These are phyloP conservation scores for Yamadazyma membranifaciens DNA, from an alignment of 1,139 yeast species.

Conservation along the genomic window DNA sequence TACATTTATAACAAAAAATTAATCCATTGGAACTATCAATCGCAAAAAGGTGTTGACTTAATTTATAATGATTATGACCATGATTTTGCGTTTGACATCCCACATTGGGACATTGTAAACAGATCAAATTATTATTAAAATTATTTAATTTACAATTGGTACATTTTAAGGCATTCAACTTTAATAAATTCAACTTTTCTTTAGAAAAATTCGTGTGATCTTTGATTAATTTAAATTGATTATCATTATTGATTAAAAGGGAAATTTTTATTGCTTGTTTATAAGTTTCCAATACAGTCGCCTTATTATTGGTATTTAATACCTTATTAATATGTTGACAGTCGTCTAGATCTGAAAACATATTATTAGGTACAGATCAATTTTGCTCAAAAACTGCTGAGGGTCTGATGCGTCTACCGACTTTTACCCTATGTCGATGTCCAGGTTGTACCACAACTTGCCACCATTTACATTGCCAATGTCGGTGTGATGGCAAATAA, in stretches of 20 bases:
- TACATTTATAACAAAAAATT: slow-evolving; percentile 76
- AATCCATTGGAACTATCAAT: slow-evolving; percentile 59
- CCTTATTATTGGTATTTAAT: slow-evolving; percentile 52
- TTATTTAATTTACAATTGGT: slow-evolving; percentile 46
- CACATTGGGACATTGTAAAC: slow-evolving; percentile 80
- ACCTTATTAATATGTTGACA: slow-evolving; percentile 58
- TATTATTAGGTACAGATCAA: slow-evolving; percentile 4
- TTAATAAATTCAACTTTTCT: slow-evolving; percentile 34
- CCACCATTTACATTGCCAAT: too few relatives aligned
- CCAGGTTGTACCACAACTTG: not conserved
- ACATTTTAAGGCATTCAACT: slow-evolving; percentile 47
- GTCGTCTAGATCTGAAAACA: slow-evolving; percentile 26
- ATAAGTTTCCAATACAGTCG: slow-evolving; percentile 58
- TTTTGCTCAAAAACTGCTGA: not conserved
- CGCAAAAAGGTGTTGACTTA: slow-evolving; percentile 71
- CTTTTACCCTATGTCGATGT: not conserved
- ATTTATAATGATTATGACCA: slow-evolving; percentile 59
- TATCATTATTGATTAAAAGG: slow-evolving; percentile 24
- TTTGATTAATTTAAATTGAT: slow-evolving; percentile 26
- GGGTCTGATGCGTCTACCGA: slow-evolving; percentile 3
- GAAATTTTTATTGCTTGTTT: slow-evolving; percentile 54
- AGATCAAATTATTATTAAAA: slow-evolving; percentile 57
- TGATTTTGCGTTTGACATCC: slow-evolving; percentile 64
- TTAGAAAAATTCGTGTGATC: slow-evolving; percentile 30
- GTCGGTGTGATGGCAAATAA: too few relatives aligned